Base-by-base conservation (phyloP, 345 rosid species). In the Erucastrum elatum region DNA sequence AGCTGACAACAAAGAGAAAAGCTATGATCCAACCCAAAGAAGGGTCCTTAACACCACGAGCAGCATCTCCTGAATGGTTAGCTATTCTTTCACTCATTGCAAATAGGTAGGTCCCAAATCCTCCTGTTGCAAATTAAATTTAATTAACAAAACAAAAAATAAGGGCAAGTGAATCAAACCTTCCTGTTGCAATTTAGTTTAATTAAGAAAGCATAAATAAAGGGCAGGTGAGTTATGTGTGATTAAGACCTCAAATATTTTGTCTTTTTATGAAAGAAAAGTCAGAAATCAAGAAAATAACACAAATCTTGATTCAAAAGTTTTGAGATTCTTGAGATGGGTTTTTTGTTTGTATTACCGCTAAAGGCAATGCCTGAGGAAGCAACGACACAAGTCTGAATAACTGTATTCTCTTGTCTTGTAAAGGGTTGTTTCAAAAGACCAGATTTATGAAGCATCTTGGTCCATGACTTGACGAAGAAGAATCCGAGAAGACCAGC, bases 311-410 rank as follows among this genome's bases (percentile, higher is more conserved):
- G 66, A 77, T 64, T 29, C 64, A 37, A 37, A 30, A 64, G 73
- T 53, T 53, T 51, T 26, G 56, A 60, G 4, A 5, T 26, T 17
- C 30, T 71, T 9, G 15, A 44, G 21, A 62, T 62, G 25, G 13
- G 2, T 30, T 30, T 3, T 58, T 58, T 66, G 73, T 78, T 72
- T 58, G 15, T 72, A 71, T 26, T 88, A 94, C 97, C 88, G 89
- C 98, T 94, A 77, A 91, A 94, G 35, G 98, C 98, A 68, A 94
- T 94, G 65, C 98, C 98, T 2, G 97, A 91, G 21, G 98, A 91
- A 27, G 98, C 98, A 66, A 93, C 97, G 0, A 91, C 88, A 71
- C 93, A 91, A 2, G 98, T 93, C 68, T 93, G 98, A 58, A 93
- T 87, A 72, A 93, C 95, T 2, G 97, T 91, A 27, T 90, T 93